phyloP scores from a whole-genome alignment of 495 filamentous ascomycete genomes.

The Tuber calosporum region DNA sequence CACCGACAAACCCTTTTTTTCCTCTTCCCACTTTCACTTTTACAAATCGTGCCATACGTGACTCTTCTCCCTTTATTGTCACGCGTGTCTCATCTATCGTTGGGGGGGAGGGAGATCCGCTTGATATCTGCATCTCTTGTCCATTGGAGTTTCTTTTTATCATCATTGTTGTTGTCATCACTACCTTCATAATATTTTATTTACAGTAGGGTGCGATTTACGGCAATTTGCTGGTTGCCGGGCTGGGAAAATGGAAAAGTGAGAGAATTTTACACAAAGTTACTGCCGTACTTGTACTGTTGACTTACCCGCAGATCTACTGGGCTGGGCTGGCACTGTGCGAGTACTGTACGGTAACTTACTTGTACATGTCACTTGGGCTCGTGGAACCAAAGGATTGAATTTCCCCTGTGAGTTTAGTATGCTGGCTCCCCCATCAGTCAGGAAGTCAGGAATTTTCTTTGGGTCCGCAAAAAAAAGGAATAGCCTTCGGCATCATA shows the following conservation, averaged over 20 bases:
- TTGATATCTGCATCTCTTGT: neutral
- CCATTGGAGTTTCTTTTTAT: neutral
- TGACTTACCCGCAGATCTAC: neutral
- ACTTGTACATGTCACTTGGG: neutral
- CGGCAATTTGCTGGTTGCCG: neutral
- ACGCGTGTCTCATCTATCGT: neutral
- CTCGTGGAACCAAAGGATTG: neutral
- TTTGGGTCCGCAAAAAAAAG: neutral
- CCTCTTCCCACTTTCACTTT: neutral
- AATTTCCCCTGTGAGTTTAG: neutral
- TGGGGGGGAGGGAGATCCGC: neutral
- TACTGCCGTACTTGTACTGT: too few relatives aligned
- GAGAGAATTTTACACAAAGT: too few relatives aligned
- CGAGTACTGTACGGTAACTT: too few relatives aligned
- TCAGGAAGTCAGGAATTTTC: neutral
- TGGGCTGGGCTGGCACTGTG: too few relatives aligned
- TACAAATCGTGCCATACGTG: neutral
- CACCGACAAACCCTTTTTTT: neutral
- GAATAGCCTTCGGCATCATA: neutral
- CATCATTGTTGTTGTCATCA: neutral
- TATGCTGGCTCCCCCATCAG: neutral
- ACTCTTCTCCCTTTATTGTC: neutral
- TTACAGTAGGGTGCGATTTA: neutral
- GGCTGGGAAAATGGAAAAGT: neutral
- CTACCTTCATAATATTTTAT: neutral